These are phyloP conservation scores for Emydomyces testavorans DNA, from an alignment of 2,329 filamentous ascomycete species.

Conservation along the genomic window DNA sequence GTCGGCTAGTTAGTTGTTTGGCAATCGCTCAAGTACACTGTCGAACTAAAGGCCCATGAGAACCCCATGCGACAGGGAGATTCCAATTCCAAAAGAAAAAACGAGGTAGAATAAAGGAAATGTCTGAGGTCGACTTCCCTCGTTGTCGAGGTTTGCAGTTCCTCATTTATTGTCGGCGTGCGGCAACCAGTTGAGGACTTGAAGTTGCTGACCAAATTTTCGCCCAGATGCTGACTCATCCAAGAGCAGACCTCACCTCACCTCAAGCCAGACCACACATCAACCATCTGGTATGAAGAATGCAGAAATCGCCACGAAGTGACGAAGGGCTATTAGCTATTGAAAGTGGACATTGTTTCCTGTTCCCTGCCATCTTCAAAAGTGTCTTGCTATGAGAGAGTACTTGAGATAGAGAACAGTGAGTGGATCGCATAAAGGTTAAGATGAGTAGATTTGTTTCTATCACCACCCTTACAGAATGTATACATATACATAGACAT, in stretches of 20 bases:
- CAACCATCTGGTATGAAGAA: no score
- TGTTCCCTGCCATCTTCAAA: no score
- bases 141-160: conserved; percentile 9
- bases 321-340: no score
- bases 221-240: conserved; percentile 13
- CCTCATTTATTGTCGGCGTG: not conserved
- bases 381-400: no score
- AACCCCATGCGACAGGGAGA: conserved; percentile 8
- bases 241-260: no score
- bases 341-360: no score
- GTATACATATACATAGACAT: no score
- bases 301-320: no score
- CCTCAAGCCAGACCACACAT: no score
- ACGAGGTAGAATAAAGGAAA: not conserved
- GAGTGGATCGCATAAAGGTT: no score
- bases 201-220: conserved; percentile 11
- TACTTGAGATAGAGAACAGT: no score
- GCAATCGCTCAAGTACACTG: conserved; percentile 4
- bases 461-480: no score
- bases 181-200: not conserved
- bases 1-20: conserved; percentile 6
- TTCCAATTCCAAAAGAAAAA: not conserved
- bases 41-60: not conserved
- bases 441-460: not conserved
- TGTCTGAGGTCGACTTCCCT: conserved; percentile 2